These are phyloP conservation scores for Skeletonema tropicum DNA, from an alignment of 108 stramenopile genomes.

Conservation along the genomic window DNA sequence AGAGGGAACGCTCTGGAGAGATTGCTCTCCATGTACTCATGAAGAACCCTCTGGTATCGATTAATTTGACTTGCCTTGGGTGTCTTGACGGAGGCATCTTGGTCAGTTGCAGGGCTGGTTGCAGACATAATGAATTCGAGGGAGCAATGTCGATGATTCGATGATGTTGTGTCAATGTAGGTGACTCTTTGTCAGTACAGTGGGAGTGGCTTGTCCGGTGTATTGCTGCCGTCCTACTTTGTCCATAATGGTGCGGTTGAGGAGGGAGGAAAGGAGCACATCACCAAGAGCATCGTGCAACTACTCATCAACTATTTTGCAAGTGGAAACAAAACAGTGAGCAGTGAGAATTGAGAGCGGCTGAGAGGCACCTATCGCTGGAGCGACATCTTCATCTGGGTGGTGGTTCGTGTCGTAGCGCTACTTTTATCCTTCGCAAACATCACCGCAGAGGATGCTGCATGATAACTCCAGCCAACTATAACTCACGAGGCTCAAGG, in stretches of 20 bases:
- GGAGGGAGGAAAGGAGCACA: not conserved
- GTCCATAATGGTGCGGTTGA: not conserved
- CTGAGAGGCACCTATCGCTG: no score
- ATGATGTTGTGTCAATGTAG: no score
- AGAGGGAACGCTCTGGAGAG: not conserved
- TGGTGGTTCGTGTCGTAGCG: not conserved
- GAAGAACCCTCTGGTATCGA: not conserved
- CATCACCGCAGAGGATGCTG: no score
- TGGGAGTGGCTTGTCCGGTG: not conserved
- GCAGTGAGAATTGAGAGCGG: no score
- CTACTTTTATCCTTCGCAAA: not conserved
- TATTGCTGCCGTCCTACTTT: conserved; percentile 1
- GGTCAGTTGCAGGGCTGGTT: not conserved
- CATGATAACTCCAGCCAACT: no score
- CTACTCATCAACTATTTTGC: not conserved
- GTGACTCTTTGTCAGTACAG: no score
- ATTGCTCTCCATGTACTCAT: not conserved
- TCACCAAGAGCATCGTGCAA: not conserved
- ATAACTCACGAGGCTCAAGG: no score
- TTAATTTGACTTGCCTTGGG: conserved; percentile 1
- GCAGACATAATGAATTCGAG: not conserved
- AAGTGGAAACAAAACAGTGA: not conserved
- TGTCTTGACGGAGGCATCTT: not conserved
- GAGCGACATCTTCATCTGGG: no score
- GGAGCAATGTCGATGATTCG: no score